phyloP scores from a whole-genome alignment of 805 yeast species.

The Candida taoyuanica region DNA sequence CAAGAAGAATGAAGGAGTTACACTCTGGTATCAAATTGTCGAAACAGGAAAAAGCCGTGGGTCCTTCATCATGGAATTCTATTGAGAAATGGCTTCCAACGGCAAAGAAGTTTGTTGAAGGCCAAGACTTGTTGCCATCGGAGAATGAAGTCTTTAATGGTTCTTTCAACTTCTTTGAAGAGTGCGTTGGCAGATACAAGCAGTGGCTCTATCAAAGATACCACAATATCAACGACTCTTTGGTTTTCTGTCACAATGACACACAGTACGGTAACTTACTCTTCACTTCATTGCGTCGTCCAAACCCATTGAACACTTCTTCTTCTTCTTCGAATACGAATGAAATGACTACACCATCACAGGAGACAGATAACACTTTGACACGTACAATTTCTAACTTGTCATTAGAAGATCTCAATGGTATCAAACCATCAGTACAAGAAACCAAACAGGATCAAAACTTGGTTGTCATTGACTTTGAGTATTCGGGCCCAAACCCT shows the following conservation, averaged over 20 bases:
- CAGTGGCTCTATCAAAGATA: constrained; percentile 57
- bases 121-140: constrained; percentile 32
- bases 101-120: constrained; percentile 36
- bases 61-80: constrained; percentile 68
- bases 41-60: constrained; percentile 46
- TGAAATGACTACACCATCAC: neutral
- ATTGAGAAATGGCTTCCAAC: constrained; percentile 69
- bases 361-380: neutral
- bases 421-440: constrained; percentile 32
- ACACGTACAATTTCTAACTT: constrained; percentile 18
- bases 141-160: constrained; percentile 38
- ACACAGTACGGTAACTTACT: constrained; percentile 94
- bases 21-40: constrained; percentile 74
- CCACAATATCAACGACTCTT: constrained; percentile 39
- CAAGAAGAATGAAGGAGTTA: constrained; percentile 93
- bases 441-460: constrained; percentile 55
- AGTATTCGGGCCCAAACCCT: constrained; percentile 86
- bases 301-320: constrained; percentile 31
- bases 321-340: neutral
- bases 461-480: constrained; percentile 93
- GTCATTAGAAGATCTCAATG: constrained; percentile 20
- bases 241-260: constrained; percentile 92
- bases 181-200: constrained; percentile 47
- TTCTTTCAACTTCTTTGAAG: constrained; percentile 47
- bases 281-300: constrained; percentile 42